Evolutionary conservation across 306 rosid species (phyloP), one percentile per base, ranked within the genome.

Genomic region (Vigna radiata): DNA sequence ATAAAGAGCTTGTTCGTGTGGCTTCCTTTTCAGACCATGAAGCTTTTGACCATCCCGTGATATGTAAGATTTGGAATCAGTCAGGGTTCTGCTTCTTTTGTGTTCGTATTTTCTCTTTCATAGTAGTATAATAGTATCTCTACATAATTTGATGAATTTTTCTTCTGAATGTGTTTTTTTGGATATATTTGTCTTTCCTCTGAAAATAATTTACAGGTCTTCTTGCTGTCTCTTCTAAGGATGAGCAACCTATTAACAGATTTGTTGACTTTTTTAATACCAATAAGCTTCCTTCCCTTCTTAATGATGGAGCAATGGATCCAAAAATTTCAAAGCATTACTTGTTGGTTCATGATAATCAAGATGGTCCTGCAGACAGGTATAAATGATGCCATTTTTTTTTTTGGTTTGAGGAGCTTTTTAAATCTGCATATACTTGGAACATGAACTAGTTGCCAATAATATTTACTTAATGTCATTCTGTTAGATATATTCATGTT

Each of bases 41-140:
- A 89, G 93, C 97, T 85, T 92, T 95, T 91, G 99, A 95, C 82
- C 97, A 95, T 89, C 99, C 99, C 12, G 97, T 95, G 90, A 92
- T 92, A 86, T 95, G 99, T 92, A 87, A 88, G 92, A 77, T 79
- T 70, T 83, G 27, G 75, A 70, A 82, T 79, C 68, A 77, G 55
- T 77, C 61, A 69, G 43, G 69, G 61, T 55, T 58, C 53, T 67
- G 52, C n/a, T 62, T 44, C 72, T 73, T 31, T 49, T 44, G 56
- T 56, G 54, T 77, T 74, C 47, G 68, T 13, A 46, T 66, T 49
- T 37, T 79, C 64, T 63, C 77, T 68, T 62, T 33, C 41, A 27
- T 53, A 19, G 54, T 74, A 54, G 50, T 46, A 25, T 76, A 58
- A 10, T 60, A 31, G 67, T 31, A 61, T 61, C 5, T 5, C 7